Evolutionary conservation across 306 rosid species (phyloP).

Genomic region (Leucaena leucocephala): DNA sequence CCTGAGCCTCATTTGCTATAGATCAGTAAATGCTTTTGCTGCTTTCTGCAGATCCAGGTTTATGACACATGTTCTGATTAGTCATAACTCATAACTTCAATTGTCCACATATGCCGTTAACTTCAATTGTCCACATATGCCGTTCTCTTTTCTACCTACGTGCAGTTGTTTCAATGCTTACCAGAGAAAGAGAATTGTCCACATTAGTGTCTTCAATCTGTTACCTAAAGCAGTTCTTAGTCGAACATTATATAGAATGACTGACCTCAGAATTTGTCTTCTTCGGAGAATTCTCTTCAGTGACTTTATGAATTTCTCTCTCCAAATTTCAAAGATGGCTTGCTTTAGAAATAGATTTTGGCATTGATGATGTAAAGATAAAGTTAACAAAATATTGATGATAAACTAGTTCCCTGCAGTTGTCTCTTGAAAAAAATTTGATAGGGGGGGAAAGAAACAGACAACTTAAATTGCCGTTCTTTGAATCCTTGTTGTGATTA

Average conservation of each 20-base stretch:
- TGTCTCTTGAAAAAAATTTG: background rate
- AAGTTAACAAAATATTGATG: background rate
- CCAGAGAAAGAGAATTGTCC: background rate
- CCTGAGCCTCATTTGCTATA: background rate
- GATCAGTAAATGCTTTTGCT: constrained; percentile 4
- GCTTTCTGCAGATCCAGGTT: constrained; percentile 9
- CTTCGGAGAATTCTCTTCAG: background rate
- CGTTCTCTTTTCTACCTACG: background rate
- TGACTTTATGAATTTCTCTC: background rate
- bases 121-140: constrained; percentile 2
- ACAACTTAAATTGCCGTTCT: background rate
- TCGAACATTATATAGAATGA: background rate
- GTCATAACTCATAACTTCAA: background rate
- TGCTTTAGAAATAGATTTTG: background rate
- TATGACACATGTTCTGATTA: constrained; percentile 9
- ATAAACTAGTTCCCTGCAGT: background rate
- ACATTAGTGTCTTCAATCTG: background rate
- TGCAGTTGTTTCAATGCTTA: background rate
- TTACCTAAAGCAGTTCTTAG: background rate
- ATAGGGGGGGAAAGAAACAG: background rate
- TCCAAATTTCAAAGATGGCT: background rate
- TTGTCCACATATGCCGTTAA: background rate
- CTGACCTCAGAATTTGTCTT: background rate
- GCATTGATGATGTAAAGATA: background rate
- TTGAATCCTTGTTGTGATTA: background rate